A percentile compares a stretch with the other conserved stretches of the same genome.
These are phyloP conservation scores for Polysphondylium violaceum DNA, from an alignment of 78 protist species.

Conservation along the genomic window DNA sequence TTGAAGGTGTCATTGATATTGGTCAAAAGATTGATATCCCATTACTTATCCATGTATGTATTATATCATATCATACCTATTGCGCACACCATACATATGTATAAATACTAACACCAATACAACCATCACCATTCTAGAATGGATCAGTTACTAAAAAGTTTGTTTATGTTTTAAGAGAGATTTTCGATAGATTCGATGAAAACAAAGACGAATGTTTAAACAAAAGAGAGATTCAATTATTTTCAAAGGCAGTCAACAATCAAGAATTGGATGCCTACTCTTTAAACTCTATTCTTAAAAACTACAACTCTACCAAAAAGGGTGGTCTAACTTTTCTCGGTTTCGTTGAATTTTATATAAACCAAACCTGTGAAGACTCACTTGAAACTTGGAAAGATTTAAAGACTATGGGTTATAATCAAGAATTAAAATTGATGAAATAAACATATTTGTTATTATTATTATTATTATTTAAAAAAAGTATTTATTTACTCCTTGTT, in stretches of 20 bases:
- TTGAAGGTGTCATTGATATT: conserved; percentile 16
- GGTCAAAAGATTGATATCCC: conserved; percentile 28
- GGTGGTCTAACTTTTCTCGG: conserved; percentile 53
- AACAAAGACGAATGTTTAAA: conserved; percentile 36
- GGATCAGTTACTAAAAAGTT: conserved; percentile 45
- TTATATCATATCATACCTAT: background rate
- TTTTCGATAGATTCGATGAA: conserved; percentile 51
- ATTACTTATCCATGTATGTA: conserved; percentile 28
- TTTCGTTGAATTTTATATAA: conserved; percentile 52
- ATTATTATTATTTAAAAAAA: background rate
- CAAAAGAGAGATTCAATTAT: conserved; percentile 24
- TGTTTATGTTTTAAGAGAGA: conserved; percentile 14
- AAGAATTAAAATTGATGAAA: background rate
- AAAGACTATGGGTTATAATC: conserved; percentile 26
- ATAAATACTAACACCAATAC: background rate
- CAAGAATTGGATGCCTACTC: conserved; percentile 28
- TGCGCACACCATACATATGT: background rate
- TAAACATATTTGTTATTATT: background rate
- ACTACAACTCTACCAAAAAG: background rate
- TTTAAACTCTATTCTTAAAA: background rate
- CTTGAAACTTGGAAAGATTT: conserved; percentile 45
- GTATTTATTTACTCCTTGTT: background rate
- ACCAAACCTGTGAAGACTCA: conserved; percentile 52
- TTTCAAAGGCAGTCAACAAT: conserved; percentile 9
- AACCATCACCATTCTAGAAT: background rate